Base-by-base conservation (phyloP, 495 filamentous ascomycete species). In the Aspergillus steynii region DNA sequence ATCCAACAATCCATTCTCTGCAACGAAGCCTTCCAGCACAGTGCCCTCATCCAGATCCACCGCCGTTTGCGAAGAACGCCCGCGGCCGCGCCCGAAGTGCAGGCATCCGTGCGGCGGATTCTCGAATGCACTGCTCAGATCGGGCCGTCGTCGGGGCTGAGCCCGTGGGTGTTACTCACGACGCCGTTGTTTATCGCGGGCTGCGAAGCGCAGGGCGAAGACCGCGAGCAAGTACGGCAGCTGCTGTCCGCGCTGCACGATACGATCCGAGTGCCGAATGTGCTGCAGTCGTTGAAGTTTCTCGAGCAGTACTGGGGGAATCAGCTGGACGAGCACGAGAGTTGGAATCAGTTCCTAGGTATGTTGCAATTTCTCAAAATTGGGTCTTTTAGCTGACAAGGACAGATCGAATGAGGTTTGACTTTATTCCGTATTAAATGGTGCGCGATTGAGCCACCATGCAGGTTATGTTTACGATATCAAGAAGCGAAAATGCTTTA, bases 101-200 rank as follows among this genome's bases (percentile, higher is more conserved):
- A 80, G 55, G 64, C 65, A 20, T 77, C 76, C 8, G 78, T 80
- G 42, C 66, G 68, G 60, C 69, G 71, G 42, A 80, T 80, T 50
- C 60, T 80, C 29, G 78, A 76, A 26, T 80, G 76, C 48, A 75
- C 76, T 7, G 70, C 72, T 0, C 65, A 75, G 56, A 79, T 80
- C 55, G 75, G 73, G 5, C 78, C 78, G 2, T 77, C 74, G 0
- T 62, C 73, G 28, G 78, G 76, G 1, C 67, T 79, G 10, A 76
- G 76, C 54, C 78, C 78, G 12, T 80, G 78, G 78, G 76, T 76
- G 8, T 73, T 80, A 67, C 67, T 80, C n/a, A 79, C 78, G 26
- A 80, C 78, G 7, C 76, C 78, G 4, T 63, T 80, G 10, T 80
- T 80, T 53, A 79, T 79, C 57, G 78, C 76, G 15, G 78, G 78